Base-by-base conservation (phyloP, 371 early-diverging fungal genomes). In the Mortierella sp. region DNA sequence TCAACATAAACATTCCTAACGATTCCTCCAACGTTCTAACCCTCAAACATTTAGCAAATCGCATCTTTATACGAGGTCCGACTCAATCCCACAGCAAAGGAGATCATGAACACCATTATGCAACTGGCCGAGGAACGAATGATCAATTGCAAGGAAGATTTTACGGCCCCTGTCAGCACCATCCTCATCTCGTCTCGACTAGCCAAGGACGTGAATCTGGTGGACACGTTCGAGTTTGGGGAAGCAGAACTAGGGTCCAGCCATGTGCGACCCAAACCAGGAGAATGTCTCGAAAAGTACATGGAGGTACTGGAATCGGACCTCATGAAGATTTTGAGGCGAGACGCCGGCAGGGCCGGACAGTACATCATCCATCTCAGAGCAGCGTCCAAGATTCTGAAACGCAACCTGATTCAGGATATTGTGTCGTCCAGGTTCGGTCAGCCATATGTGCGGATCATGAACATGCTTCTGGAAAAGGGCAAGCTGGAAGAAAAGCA, bases 401-500 rank as follows among this genome's bases (percentile, higher is more conserved):
- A 86, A 57, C 80, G 85, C 46, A 73, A 80, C 40, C 57, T 92
- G 29, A 66, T 97, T 17, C 91, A 94, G 70, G 78, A 82, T 0
- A 73, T 92, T 19, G 73, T 95, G 5, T 78, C 85, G 49, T 90
- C 95, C 41, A 85, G 88, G 57, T 91, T 86, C 76, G 96, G 97
- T 34, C 70, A 82, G n/a, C 85, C 88, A 10, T 87, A 89, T 48
- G 79, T 87, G 66, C 85, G 95, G 46, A 86, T 95, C 41, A 82
- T 92, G 71, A 80, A 92, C 40, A 85, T 95, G 52, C 70, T 96
- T 71, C 74, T 85, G 47, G 87, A 88, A 41, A 91, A 91, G 72
- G 91, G 91, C 41, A 94, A 93, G 80, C 78, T 95, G 61, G 94
- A 94, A 60, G 97, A 96, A 63, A 91, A 91, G 63, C 87, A 88